These are phyloP conservation scores for Colletotrichum cereale DNA, from an alignment of 2,329 filamentous ascomycete species.

Conservation along the genomic window DNA sequence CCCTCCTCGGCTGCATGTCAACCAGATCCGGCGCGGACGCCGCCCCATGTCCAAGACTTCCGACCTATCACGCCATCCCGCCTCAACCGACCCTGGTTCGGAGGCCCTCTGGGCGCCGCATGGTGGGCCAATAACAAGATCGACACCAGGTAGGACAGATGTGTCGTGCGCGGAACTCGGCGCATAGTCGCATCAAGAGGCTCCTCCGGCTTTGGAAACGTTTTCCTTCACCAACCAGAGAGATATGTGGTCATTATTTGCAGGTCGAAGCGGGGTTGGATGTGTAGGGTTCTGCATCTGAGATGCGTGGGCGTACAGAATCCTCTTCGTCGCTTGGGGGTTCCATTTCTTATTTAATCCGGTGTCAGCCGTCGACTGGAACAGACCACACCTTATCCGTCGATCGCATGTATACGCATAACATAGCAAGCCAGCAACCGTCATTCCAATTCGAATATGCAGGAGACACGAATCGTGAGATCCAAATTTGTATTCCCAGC, in stretches of 20 bases:
- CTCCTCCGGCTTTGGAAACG: not conserved
- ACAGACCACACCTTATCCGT: not conserved
- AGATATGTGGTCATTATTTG: not conserved
- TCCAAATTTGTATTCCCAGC: not conserved
- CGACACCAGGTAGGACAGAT: too few species aligned
- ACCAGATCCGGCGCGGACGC: not conserved
- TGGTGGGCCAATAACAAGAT: not conserved
- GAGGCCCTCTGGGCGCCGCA: not conserved
- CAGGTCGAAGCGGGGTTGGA: too few species aligned
- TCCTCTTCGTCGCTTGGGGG: not conserved
- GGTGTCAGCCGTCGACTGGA: not conserved
- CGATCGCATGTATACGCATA: not conserved
- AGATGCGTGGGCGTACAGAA: not conserved
- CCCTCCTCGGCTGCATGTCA: not conserved
- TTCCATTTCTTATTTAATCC: not conserved
- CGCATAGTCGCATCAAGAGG: not conserved
- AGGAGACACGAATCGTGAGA: not conserved
- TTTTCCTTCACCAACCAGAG: not conserved
- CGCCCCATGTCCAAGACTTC: not conserved
- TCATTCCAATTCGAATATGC: not conserved
- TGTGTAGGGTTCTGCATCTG: not conserved
- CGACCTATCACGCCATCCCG: not conserved
- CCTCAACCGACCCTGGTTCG: not conserved
- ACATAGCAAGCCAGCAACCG: not conserved
- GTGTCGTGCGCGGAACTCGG: not conserved